phyloP scores from a whole-genome alignment of 1,284 basidiomycete genomes.

The Grifola frondosa region DNA sequence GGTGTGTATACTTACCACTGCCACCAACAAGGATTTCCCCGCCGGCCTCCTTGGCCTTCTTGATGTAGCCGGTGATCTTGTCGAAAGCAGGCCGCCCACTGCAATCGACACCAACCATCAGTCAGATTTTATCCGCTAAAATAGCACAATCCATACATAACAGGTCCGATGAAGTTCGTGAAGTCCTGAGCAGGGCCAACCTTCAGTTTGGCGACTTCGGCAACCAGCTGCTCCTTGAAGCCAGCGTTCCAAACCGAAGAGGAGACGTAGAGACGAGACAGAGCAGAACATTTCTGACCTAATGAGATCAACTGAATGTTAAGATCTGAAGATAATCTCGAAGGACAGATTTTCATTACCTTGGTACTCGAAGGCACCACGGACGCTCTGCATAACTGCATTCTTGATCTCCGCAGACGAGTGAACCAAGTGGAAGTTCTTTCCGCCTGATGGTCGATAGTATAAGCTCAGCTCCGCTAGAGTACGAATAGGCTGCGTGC shows the following conservation, averaged over 20 bases:
- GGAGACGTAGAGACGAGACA: slow-evolving; percentile 91
- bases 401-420: slow-evolving; percentile 84
- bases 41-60: slow-evolving; percentile 87
- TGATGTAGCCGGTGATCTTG: slow-evolving; percentile 83
- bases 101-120: neutral
- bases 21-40: slow-evolving; percentile 90
- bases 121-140: slow-evolving; percentile 1
- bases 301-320: neutral
- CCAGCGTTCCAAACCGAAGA: slow-evolving; percentile 83
- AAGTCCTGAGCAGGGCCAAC: slow-evolving; percentile 82
- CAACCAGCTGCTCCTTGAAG: slow-evolving; percentile 81
- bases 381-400: slow-evolving; percentile 86
- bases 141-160: slow-evolving; percentile 64
- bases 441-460: slow-evolving; percentile 60
- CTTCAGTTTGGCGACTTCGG: slow-evolving; percentile 81
- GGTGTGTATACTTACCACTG: slow-evolving; percentile 45
- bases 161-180: slow-evolving; percentile 91
- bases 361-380: slow-evolving; percentile 96
- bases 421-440: slow-evolving; percentile 98
- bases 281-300: slow-evolving; percentile 97
- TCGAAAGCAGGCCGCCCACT: slow-evolving; percentile 86
- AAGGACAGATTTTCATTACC: slow-evolving; percentile 43
- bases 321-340: neutral
- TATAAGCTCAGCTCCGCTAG: neutral
- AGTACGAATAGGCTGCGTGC: slow-evolving; percentile 6